Base-by-base conservation (phyloP, 345 rosid genomes). In the Ceriops zippeliana region DNA sequence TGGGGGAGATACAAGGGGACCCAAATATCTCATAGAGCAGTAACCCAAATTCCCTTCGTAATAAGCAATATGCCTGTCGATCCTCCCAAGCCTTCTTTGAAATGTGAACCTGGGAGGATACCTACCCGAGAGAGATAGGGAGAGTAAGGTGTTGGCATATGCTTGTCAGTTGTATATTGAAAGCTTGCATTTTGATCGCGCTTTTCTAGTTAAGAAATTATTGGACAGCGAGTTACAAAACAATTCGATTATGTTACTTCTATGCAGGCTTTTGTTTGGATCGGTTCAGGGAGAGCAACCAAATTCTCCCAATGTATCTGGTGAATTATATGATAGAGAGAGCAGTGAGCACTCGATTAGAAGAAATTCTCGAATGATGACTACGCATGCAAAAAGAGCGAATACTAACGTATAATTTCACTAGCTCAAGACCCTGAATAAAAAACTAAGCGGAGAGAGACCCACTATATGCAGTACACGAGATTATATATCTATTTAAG, bases 21-120 rank as follows among this genome's bases (percentile, higher is more conserved):
- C 22, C 19, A 80, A 78, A 61, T 66, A 31, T 59, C 20, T 56
- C 54, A 27, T 63, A 61, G 68, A 64, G 56, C 17, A 49, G 21
- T 22, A 31, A 67, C 65, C 69, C 64, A 69, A 73, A 72, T 70
- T 74, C 75, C 75, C 63, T 73, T 76, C 70, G 73, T 54, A 75
- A 70, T 75, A 68, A 61, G 66, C 76, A 82, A 78, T 64, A 78
- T 81, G 78, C 72, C 61, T 78, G 79, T 42, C 16, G 49, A 42
- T 75, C 70, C 65, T 78, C 80, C 67, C 63, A 34, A 51, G 47
- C 77, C 26, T 24, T 81, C 78, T 64, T 75, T 67, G 54, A 71
- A 49, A 69, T 68, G 32, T 70, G 74, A 83, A 64, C 85, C 69
- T 84, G 68, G 82, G 83, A 79, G 82, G 83, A 79, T 79, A 75